phyloP scores from a whole-genome alignment of 176 grass and related monocot species.

The Ampelocalamus luodianensis region DNA sequence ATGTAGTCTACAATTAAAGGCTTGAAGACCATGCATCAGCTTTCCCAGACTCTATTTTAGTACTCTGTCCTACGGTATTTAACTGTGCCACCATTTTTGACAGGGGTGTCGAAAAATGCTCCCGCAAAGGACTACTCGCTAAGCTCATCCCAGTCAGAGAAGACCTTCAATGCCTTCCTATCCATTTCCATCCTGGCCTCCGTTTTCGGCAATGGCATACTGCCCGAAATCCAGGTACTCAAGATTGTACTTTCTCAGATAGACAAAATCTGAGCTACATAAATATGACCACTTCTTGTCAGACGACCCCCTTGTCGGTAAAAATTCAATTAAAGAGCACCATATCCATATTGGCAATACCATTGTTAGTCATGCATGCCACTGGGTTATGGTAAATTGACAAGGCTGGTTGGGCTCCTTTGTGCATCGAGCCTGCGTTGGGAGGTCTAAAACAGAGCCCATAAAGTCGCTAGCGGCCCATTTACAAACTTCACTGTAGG shows the following conservation, averaged over 20 bases:
- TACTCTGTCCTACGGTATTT: not conserved
- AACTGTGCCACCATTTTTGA: conserved; percentile 10
- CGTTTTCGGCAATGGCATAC: conserved; percentile 90
- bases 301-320: not conserved
- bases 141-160: conserved; percentile 63
- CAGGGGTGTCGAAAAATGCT: conserved; percentile 67
- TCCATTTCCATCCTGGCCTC: conserved; percentile 94
- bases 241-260: not conserved
- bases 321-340: not conserved
- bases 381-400: not conserved
- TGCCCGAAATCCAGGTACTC: conserved; percentile 94
- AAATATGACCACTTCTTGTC: not conserved
- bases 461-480: not conserved
- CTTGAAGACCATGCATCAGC: not conserved
- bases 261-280: not conserved
- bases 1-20: too few relatives aligned
- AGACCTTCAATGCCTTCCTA: conserved; percentile 72
- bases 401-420: not conserved
- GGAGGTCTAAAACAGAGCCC: not conserved
- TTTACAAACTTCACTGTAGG: not conserved
- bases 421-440: not conserved
- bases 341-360: not conserved
- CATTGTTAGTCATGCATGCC: not conserved
- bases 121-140: conserved; percentile 79
- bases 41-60: not conserved